Evolutionary conservation across 768 basidiomycete genomes (phyloP).

Genomic region (Dentipellis fragilis): DNA sequence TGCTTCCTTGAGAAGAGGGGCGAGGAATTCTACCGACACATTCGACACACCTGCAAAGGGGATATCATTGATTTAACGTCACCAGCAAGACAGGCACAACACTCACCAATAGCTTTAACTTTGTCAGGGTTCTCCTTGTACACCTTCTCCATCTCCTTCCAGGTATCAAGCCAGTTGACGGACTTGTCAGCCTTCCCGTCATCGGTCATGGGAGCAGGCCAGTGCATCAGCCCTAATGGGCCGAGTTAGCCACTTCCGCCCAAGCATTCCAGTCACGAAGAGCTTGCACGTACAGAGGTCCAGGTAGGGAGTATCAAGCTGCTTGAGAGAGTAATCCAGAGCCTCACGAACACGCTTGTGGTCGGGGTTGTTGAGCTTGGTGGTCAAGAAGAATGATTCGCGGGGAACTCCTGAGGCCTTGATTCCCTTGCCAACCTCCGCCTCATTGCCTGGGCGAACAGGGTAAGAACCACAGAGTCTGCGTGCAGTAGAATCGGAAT

Average conservation of each 20-base stretch:
- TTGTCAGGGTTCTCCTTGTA: constrained; percentile 58
- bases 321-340: constrained; percentile 57
- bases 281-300: constrained; percentile 50
- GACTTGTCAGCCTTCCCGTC: constrained; percentile 44
- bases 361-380: constrained; percentile 56
- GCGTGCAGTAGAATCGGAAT: background rate
- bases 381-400: constrained; percentile 70
- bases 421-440: constrained; percentile 76
- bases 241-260: background rate
- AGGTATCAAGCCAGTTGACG: constrained; percentile 64
- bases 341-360: constrained; percentile 50
- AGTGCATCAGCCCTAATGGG: constrained; percentile 64
- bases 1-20: constrained; percentile 46
- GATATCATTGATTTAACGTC: background rate
- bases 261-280: too few species aligned
- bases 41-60: constrained; percentile 46
- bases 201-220: constrained; percentile 66
- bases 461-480: too few species aligned
- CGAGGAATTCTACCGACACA: constrained; percentile 54
- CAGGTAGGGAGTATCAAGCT: constrained; percentile 65
- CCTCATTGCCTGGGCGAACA: constrained; percentile 42
- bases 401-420: constrained; percentile 65
- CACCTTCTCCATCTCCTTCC: constrained; percentile 68
- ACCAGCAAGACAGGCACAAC: background rate
- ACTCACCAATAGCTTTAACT: constrained; percentile 62